phyloP scores from a whole-genome alignment of 768 basidiomycete species.

The Auricularia cornea region DNA sequence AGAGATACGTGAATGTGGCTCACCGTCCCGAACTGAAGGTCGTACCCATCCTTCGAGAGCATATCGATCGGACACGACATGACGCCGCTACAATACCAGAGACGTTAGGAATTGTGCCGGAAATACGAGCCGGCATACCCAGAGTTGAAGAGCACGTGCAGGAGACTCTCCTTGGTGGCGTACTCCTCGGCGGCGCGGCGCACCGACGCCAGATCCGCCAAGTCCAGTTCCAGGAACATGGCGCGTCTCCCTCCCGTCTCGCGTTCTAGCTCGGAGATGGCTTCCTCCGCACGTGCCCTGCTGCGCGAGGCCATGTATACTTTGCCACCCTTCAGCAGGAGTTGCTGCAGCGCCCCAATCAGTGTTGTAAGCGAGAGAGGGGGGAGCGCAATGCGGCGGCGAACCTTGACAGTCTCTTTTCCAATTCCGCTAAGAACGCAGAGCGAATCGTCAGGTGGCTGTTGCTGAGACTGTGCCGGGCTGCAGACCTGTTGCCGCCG shows the following conservation, averaged over 20 bases:
- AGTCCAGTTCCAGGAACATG: conserved; percentile 24
- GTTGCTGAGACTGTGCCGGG: too few species aligned
- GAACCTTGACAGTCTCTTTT: conserved; percentile 2
- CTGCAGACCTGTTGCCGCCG: conserved; percentile 22
- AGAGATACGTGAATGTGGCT: background rate
- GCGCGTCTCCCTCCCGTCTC: conserved; percentile 17
- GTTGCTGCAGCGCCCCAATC: background rate
- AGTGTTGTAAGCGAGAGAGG: background rate
- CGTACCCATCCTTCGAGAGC: conserved; percentile 22
- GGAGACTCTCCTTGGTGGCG: conserved; percentile 3
- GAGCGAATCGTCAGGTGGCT: too few species aligned
- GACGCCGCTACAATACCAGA: conserved; percentile 12
- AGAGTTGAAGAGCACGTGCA: background rate
- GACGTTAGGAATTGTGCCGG: too few species aligned
- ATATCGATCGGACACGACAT: conserved; percentile 12
- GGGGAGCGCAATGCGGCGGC: background rate
- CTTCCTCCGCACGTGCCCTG: conserved; percentile 4
- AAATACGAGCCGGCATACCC: too few species aligned
- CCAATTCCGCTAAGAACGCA: conserved; percentile 16
- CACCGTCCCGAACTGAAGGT: conserved; percentile 27
- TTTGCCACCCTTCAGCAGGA: conserved; percentile 10
- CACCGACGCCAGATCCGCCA: conserved; percentile 25
- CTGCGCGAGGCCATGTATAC: conserved; percentile 13
- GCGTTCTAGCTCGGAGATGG: conserved; percentile 13
- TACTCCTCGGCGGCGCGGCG: conserved; percentile 24